A percentile compares a stretch with the other conserved stretches of the same genome.
Evolutionary conservation across 345 rosid species (phyloP).

Genomic region (Salix caprea): DNA sequence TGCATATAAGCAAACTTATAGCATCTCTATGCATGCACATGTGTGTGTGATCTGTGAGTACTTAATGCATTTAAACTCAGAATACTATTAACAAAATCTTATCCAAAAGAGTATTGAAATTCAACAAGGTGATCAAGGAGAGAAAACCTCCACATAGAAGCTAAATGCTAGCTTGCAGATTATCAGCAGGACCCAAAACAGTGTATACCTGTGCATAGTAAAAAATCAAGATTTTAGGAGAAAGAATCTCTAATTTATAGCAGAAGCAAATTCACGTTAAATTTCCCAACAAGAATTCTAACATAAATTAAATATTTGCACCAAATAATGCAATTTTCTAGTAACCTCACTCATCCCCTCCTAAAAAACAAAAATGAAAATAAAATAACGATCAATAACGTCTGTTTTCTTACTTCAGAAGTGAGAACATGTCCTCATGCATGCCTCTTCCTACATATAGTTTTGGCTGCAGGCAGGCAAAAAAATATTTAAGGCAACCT

Average conservation of each 20-base stretch:
- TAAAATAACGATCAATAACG: background rate
- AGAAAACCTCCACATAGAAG: constrained; percentile 89
- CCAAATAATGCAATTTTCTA: background rate
- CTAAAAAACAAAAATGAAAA: background rate
- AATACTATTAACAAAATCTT: background rate
- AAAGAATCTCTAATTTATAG: constrained; percentile 5
- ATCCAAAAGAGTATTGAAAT: background rate
- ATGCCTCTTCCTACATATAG: constrained; percentile 93
- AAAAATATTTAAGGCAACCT: background rate
- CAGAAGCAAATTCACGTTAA: background rate
- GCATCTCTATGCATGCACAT: background rate
- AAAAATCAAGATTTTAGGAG: constrained; percentile 12
- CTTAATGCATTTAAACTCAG: background rate
- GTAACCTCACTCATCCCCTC: background rate
- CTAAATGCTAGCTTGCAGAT: constrained; percentile 95
- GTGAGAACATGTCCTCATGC: constrained; percentile 86
- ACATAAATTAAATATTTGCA: background rate
- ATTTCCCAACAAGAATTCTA: background rate
- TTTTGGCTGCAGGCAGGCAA: constrained; percentile 61
- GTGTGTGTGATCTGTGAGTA: background rate
- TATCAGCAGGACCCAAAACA: constrained; percentile 86
- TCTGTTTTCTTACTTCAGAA: constrained; percentile 62
- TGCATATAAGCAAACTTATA: background rate
- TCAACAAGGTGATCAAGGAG: constrained; percentile 15
- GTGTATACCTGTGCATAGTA: constrained; percentile 64